Percentiles rank a stretch among this genome's conserved stretches.
Evolutionary conservation across 768 basidiomycete genomes (phyloP).

Genomic region (Macrolepiota fuliginosa): DNA sequence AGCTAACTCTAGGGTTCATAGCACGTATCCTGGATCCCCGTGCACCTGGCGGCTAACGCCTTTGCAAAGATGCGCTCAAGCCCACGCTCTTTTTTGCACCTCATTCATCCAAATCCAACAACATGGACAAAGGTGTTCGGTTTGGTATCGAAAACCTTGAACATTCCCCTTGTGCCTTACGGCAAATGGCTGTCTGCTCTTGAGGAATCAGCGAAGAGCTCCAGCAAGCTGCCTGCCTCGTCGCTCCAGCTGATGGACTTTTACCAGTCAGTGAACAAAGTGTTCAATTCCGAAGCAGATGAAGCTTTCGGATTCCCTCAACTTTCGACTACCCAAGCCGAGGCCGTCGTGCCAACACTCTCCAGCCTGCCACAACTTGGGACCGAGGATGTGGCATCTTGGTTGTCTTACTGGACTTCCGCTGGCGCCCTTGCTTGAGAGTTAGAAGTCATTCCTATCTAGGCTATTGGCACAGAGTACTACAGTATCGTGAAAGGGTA

Average conservation of each 20-base stretch:
- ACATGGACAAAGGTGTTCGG: slow-evolving; percentile 21
- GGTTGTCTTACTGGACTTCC: slow-evolving; percentile 17
- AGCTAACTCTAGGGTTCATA: slow-evolving; percentile 2
- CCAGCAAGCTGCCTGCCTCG: slow-evolving; percentile 17
- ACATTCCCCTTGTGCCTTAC: slow-evolving; percentile 29
- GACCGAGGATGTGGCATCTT: slow-evolving; percentile 13
- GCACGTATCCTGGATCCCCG: slow-evolving; percentile 30
- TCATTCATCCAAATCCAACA: slow-evolving; percentile 26
- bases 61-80: slow-evolving; percentile 19
- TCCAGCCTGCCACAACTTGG: slow-evolving; percentile 10
- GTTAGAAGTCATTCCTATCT: neutral
- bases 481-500: slow-evolving; percentile 2
- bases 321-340: slow-evolving; percentile 14
- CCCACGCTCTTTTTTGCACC: slow-evolving; percentile 17
- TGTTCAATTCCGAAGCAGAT: slow-evolving; percentile 13
- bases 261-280: slow-evolving; percentile 20
- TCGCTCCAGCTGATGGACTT: slow-evolving; percentile 28
- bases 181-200: slow-evolving; percentile 26
- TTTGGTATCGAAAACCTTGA: slow-evolving; percentile 20
- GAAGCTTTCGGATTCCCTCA: slow-evolving; percentile 23
- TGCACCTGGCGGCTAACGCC: slow-evolving; percentile 26
- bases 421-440: neutral
- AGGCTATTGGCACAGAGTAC: neutral
- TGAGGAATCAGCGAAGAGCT: slow-evolving; percentile 16
- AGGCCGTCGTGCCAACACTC: slow-evolving; percentile 10